Base-by-base conservation (phyloP, 2,329 filamentous ascomycete species). In the Coniosporium tulheliwenetii region DNA sequence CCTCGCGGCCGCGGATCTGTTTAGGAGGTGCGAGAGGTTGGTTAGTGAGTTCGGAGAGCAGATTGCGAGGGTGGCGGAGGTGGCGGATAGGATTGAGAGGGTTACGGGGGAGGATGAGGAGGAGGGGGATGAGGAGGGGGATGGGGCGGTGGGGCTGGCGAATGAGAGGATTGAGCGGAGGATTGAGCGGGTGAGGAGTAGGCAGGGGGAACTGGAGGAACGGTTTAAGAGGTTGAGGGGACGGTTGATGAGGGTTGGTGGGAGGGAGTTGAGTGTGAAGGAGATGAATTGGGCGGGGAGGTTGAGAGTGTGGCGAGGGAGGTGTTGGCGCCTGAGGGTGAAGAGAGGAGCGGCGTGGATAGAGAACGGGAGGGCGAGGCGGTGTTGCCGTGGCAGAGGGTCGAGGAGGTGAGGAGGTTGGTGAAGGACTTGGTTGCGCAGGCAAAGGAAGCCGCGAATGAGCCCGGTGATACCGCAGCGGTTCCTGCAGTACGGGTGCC, bases 1-100 rank as follows among this genome's bases (percentile, higher is more conserved):
- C 12, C 63, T 73, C 36, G 81, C 79, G 1, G 81, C 79, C 1
- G 74, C 81, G 1, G 80, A 85, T 50, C 65, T 87, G 5, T 87
- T 86, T 60, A 68, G 77, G 19, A 71, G 77, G 41, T 84, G 81
- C 45, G 72, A 81, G 48, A 68, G 75, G 37, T 66, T 87, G 19
- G 77, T 80, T 50, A 64, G 67, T 13, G 81, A 86, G 52, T 67
- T 86, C 35, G 67, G 65, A 46, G 73, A 77, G 45, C 81, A 87
- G 53, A 70, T 86, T 16, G 63, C 62, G 45, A 76, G 78, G 48
- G 77, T 75, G 26, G 73, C 75, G 41, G 73, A 81, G 50, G 70
- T 84, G 34, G 75, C 75, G 52, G 64, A 67, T 33, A 74, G 75
- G 48, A 75, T 86, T 29, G 80, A 86, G 47, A 66, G 66, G 34